Conservation (phyloP, 768 basidiomycete species). For the Leccinum ochraceum region DNA sequence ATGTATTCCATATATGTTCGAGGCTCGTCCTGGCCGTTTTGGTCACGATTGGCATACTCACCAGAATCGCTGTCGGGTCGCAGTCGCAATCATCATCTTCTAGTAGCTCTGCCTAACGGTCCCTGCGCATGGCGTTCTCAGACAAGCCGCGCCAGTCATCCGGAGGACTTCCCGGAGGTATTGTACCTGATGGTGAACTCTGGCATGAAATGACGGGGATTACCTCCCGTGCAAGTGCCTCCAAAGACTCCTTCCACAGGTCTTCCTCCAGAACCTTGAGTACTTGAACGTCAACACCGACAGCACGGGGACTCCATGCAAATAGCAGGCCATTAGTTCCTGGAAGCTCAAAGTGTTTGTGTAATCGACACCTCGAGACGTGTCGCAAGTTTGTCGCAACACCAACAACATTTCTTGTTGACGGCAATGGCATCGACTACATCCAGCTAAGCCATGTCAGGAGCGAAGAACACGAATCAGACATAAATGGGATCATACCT, state of each 20-base stretch:
- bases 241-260: background rate
- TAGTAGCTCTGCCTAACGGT: background rate
- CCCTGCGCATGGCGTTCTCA: background rate
- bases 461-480: background rate
- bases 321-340: background rate
- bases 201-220: background rate
- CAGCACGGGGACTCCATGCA: background rate
- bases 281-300: background rate
- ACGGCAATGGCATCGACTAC: background rate
- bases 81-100: no score
- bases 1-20: constrained; percentile 24
- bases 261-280: background rate
- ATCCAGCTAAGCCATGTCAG: background rate
- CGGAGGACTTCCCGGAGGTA: background rate
- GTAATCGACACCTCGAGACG: background rate
- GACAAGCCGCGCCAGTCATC: background rate
- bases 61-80: constrained; percentile 11
- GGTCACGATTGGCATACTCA: constrained; percentile 1
- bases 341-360: background rate
- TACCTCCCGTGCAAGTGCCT: background rate
- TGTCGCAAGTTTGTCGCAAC: background rate
- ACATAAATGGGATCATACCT: background rate
- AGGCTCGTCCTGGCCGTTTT: constrained; percentile 9
- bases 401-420: background rate
- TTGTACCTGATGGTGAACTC: background rate